phyloP scores from a whole-genome alignment of 2,329 filamentous ascomycete genomes.

The Penicillium sp. region DNA sequence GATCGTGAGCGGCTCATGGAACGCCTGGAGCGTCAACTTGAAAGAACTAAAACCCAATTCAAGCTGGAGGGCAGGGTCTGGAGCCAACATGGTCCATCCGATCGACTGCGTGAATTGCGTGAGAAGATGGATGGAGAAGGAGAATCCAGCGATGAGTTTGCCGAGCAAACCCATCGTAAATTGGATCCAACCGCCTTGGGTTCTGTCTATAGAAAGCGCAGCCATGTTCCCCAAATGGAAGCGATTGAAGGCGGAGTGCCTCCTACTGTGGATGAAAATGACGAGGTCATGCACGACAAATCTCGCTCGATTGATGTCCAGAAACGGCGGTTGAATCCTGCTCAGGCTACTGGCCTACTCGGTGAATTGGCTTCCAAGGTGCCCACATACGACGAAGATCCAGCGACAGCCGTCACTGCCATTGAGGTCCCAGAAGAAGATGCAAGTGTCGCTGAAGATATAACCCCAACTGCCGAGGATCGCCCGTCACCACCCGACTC shows the following conservation, averaged over 20 bases:
- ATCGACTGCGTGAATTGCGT: slow-evolving; percentile 81
- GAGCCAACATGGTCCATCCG: slow-evolving; percentile 81
- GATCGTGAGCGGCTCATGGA: slow-evolving; percentile 91
- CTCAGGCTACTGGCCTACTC: slow-evolving; percentile 62
- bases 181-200: slow-evolving; percentile 69
- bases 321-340: slow-evolving; percentile 58
- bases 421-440: slow-evolving; percentile 47
- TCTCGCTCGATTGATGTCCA: slow-evolving; percentile 69
- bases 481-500: slow-evolving; percentile 6
- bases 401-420: slow-evolving; percentile 10
- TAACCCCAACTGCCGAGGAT: slow-evolving; percentile 11
- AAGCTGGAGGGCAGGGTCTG: slow-evolving; percentile 92
- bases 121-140: slow-evolving; percentile 82
- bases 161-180: slow-evolving; percentile 54
- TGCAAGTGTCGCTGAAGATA: slow-evolving; percentile 53
- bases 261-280: slow-evolving; percentile 49
- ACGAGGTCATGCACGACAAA: slow-evolving; percentile 65
- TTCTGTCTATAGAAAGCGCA: slow-evolving; percentile 57
- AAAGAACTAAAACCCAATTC: slow-evolving; percentile 94
- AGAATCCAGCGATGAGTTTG: slow-evolving; percentile 46
- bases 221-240: slow-evolving; percentile 36
- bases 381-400: slow-evolving; percentile 59
- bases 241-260: slow-evolving; percentile 34
- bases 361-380: slow-evolving; percentile 70
- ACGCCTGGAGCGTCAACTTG: slow-evolving; percentile 87